Percentiles rank a stretch among this genome's conserved stretches.
These are phyloP conservation scores for Acer campestre DNA, from an alignment of 345 rosid genomes.

Conservation along the genomic window DNA sequence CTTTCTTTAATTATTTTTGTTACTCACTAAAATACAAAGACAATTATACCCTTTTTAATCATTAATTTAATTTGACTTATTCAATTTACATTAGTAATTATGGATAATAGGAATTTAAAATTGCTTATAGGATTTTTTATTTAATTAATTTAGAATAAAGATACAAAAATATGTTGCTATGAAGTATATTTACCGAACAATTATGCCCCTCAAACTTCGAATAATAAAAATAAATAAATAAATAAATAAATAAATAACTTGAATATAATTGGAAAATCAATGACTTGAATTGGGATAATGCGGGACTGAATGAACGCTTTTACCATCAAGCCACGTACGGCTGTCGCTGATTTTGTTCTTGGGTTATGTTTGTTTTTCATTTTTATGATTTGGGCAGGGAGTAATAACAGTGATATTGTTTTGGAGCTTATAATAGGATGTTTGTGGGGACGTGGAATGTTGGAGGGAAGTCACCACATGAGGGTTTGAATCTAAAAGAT, in stretches of 20 bases:
- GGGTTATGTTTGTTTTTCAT: too few species aligned
- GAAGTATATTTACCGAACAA: too few species aligned
- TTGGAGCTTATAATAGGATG: constrained; percentile 50
- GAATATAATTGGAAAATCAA: too few species aligned
- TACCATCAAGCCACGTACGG: too few species aligned
- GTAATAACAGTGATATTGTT: background rate
- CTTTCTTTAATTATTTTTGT: background rate
- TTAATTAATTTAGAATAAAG: too few species aligned
- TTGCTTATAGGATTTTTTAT: background rate
- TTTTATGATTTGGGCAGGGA: background rate
- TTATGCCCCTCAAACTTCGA: too few species aligned
- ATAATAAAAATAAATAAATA: too few species aligned
- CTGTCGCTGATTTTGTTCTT: background rate
- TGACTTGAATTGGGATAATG: too few species aligned
- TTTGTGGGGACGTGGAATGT: constrained; percentile 97
- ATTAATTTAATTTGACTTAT: background rate
- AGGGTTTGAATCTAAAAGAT: constrained; percentile 60
- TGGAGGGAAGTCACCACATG: constrained; percentile 79
- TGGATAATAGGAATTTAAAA: background rate
- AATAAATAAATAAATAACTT: too few species aligned
- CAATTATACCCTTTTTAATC: background rate
- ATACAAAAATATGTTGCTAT: too few species aligned
- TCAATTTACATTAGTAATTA: too few species aligned
- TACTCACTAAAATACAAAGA: background rate
- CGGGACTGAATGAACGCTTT: too few species aligned